Base-by-base conservation (phyloP, 768 basidiomycete species). In the Pisolithus microcarpus region DNA sequence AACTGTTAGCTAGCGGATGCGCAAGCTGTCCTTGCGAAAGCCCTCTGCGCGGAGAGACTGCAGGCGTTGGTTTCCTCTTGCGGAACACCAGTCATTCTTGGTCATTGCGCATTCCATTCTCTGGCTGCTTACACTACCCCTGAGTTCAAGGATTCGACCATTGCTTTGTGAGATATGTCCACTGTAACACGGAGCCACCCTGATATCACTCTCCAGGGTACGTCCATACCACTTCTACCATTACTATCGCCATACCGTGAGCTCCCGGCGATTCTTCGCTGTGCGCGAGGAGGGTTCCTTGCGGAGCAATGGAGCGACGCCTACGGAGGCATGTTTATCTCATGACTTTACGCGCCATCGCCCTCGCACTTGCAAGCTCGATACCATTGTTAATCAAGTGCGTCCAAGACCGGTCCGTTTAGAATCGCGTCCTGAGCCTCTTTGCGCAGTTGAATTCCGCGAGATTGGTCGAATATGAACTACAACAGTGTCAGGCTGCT, bases 221-320 rank as follows among this genome's bases (percentile, higher is more conserved):
- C 39, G 30, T 15, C 58, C 66, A 13, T 44, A 60, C 58, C 55
- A 62, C 51, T 51, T 79, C 36, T 70, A 83, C 37, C 69, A 74
- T 46, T 87, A 84, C 60, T 62, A 66, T 42, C 75, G 79, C 11
- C 83, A 85, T 37, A 61, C 72, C n/a, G 65, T 70, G 16, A 64
- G 67, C 6, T 78, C 80, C 4, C 68, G 87, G 52, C 76, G 85
- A n/a, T 87, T 84, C 55, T 83, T 89, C 57, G 66, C 79, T 0
- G 62, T 85, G 19, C 70, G 75, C 45, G 63, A 67, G 4, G 60
- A 72, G 9, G 52, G 59, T 11, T 62, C 67, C 37, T 65, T 19
- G 11, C 62, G 39, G 42, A 34, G 49, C 48, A 58, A 52, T 45
- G 42, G 21, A 31, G 63, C 51, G 43, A 60, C 57, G 43, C 60